These are phyloP conservation scores for Apiospora sp. DNA, from an alignment of 2,329 filamentous ascomycete genomes.

Conservation along the genomic window DNA sequence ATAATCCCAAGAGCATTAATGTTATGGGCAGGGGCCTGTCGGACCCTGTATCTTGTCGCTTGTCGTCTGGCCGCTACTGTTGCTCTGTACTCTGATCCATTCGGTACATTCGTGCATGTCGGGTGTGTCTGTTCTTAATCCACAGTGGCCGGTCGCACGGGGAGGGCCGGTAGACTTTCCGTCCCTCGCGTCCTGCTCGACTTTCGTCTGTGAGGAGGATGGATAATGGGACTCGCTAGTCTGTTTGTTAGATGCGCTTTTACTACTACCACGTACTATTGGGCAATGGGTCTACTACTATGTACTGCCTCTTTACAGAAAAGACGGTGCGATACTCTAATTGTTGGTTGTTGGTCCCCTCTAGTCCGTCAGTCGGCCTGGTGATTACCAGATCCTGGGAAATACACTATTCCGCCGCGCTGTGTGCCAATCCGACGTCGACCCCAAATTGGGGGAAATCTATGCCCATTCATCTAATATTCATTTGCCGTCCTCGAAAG, in stretches of 20 bases:
- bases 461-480: background rate
- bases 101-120: conserved; percentile 2
- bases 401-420: background rate
- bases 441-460: background rate
- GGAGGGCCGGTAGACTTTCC: conserved; percentile 24
- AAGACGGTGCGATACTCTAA: background rate
- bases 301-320: background rate
- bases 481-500: background rate
- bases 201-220: background rate
- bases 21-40: conserved; percentile 6
- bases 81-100: conserved; percentile 15
- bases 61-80: background rate
- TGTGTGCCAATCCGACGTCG: background rate
- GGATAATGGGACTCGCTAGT: background rate
- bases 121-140: background rate
- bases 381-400: conserved; percentile 10
- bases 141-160: conserved; percentile 21
- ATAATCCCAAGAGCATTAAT: conserved; percentile 16
- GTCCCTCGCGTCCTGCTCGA: conserved; percentile 5
- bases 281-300: conserved; percentile 13
- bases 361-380: conserved; percentile 15
- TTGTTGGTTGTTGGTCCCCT: background rate
- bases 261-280: conserved; percentile 11
- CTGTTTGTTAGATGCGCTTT: background rate
- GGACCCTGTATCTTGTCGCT: conserved; percentile 8